phyloP scores from a whole-genome alignment of 306 rosid genomes.

The Glycine tomentella region DNA sequence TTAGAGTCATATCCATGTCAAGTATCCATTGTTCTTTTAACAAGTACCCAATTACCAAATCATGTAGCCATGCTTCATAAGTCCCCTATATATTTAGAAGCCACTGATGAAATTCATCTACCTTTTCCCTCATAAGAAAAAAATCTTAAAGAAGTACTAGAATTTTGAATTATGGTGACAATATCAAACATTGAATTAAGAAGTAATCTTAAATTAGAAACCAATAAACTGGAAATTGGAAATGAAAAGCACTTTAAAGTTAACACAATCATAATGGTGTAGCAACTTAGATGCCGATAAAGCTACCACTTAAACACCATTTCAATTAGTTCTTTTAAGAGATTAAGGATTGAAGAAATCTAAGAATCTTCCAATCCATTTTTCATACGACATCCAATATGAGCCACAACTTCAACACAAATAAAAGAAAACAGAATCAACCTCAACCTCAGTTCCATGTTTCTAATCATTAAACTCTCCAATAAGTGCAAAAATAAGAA shows the following conservation, averaged over 20 bases:
- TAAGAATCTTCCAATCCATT: not conserved
- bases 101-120: not conserved
- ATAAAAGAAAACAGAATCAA: no score
- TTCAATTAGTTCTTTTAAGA: not conserved
- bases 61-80: not conserved
- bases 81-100: not conserved
- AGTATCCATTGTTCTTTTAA: not conserved
- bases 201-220: slow-evolving; percentile 10
- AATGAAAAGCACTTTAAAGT: not conserved
- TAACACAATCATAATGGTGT: not conserved
- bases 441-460: not conserved
- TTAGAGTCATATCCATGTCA: not conserved
- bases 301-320: slow-evolving; percentile 17
- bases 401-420: not conserved
- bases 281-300: slow-evolving; percentile 11
- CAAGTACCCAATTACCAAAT: not conserved
- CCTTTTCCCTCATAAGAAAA: not conserved
- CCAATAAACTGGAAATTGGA: not conserved
- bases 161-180: slow-evolving; percentile 11
- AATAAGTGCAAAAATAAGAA: not conserved
- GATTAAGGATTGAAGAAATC: not conserved
- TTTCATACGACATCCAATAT: not conserved
- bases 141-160: slow-evolving; percentile 26
- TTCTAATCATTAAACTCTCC: slow-evolving; percentile 10
- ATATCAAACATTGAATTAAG: slow-evolving; percentile 2